A percentile compares a stretch with the other conserved stretches of the same genome.
Conservation (phyloP, 371 early-diverging fungal genomes). For the Lichtheimia hyalospora region DNA sequence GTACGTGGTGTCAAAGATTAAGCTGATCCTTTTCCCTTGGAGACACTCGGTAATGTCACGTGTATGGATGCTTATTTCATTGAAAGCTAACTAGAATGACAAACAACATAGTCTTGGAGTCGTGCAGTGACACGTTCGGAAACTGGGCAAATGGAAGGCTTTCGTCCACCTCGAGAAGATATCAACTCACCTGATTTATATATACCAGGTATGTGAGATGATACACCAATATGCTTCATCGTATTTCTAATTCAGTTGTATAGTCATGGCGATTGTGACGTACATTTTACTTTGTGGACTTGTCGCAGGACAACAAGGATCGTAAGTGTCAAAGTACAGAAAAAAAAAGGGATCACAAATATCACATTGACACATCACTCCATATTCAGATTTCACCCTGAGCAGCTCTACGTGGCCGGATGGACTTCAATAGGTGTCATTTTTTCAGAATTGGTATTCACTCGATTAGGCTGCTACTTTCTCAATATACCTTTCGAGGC, state of each 20-base stretch:
- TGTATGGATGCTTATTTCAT: conserved; percentile 7
- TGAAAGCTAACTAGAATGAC: too few relatives aligned
- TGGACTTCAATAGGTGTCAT: conserved; percentile 85
- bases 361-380: neutral
- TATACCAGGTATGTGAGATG: conserved; percentile 72
- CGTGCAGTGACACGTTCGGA: conserved; percentile 78
- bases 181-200: conserved; percentile 97
- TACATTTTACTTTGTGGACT: conserved; percentile 91
- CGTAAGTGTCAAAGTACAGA: conserved; percentile 36
- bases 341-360: neutral
- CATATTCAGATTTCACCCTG: conserved; percentile 89
- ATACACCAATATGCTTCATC: too few relatives aligned
- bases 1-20: conserved; percentile 90
- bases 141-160: conserved; percentile 86
- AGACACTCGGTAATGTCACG: conserved; percentile 74
- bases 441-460: conserved; percentile 77
- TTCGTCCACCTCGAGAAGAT: conserved; percentile 86
- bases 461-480: conserved; percentile 88
- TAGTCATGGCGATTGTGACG: conserved; percentile 92
- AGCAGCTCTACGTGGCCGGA: conserved; percentile 85
- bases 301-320: conserved; percentile 60
- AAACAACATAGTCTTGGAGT: conserved; percentile 71
- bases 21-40: conserved; percentile 94
- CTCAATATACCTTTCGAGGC: conserved; percentile 85
- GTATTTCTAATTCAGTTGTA: neutral